Evolutionary conservation across 2,329 filamentous ascomycete species (phyloP).

Genomic region (Fusarium tuaranense): DNA sequence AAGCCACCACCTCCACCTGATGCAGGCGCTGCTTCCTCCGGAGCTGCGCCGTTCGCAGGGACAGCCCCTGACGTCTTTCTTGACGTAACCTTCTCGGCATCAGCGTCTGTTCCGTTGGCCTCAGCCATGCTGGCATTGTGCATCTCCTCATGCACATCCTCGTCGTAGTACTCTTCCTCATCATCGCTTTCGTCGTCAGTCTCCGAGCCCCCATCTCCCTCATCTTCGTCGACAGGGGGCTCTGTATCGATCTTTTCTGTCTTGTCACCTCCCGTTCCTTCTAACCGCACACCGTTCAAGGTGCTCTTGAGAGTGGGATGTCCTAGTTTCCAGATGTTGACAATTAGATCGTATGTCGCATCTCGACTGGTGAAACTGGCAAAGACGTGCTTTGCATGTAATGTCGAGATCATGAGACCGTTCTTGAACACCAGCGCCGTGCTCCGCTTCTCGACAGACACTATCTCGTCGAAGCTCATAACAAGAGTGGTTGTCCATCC

Average conservation of each 20-base stretch:
- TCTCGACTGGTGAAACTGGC: constrained; percentile 95
- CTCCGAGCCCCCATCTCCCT: constrained; percentile 64
- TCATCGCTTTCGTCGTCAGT: constrained; percentile 75
- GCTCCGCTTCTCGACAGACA: constrained; percentile 95
- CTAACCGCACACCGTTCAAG: constrained; percentile 86
- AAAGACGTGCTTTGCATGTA: constrained; percentile 96
- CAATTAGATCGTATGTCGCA: constrained; percentile 95
- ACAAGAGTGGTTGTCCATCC: constrained; percentile 98
- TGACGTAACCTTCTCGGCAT: constrained; percentile 71
- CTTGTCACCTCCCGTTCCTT: constrained; percentile 87
- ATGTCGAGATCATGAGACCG: constrained; percentile 93
- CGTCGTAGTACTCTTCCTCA: constrained; percentile 69
- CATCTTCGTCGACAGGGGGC: constrained; percentile 49
- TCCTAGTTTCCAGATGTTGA: constrained; percentile 98
- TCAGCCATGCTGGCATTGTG: constrained; percentile 76
- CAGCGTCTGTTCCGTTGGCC: constrained; percentile 56
- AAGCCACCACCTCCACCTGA: constrained; percentile 71
- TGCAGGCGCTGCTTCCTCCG: constrained; percentile 61
- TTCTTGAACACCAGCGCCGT: constrained; percentile 97
- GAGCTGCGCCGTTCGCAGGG: constrained; percentile 56
- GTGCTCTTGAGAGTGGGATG: constrained; percentile 93
- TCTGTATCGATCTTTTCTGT: constrained; percentile 81
- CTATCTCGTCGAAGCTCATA: constrained; percentile 98
- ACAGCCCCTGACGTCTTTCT: constrained; percentile 77
- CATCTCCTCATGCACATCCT: constrained; percentile 83